Evolutionary conservation across 805 yeast genomes (phyloP).

Genomic region (Deakozyma indianensis): DNA sequence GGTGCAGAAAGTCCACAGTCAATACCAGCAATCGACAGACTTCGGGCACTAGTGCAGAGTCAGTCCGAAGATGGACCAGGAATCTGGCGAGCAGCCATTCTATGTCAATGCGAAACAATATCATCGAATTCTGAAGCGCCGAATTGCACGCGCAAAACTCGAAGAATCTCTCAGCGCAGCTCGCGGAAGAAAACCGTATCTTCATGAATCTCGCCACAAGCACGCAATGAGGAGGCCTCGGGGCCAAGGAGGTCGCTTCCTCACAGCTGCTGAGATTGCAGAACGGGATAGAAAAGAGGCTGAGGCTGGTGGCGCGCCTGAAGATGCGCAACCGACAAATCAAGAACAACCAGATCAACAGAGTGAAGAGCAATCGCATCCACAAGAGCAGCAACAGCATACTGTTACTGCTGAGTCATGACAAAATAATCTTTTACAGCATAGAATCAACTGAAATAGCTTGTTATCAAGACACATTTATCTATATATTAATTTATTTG

Average conservation of each 20-base stretch:
- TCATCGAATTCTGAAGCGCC: slow-evolving; percentile 82
- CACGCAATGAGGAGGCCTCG: slow-evolving; percentile 99
- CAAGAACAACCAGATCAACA: too few relatives aligned
- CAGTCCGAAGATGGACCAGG: slow-evolving; percentile 2
- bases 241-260: slow-evolving; percentile 95
- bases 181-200: slow-evolving; percentile 80
- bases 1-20: too few relatives aligned
- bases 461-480: too few relatives aligned
- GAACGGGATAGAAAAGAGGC: slow-evolving; percentile 34
- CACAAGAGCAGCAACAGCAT: too few relatives aligned
- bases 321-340: neutral
- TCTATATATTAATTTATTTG: neutral
- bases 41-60: too few relatives aligned
- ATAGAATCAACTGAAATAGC: too few relatives aligned
- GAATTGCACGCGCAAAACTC: slow-evolving; percentile 84
- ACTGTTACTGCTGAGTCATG: too few relatives aligned
- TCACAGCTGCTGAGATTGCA: slow-evolving; percentile 79
- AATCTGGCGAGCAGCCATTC: slow-evolving; percentile 64
- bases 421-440: too few relatives aligned
- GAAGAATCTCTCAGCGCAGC: slow-evolving; percentile 82
- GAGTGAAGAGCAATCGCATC: too few relatives aligned
- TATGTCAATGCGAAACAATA: slow-evolving; percentile 97
- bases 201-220: slow-evolving; percentile 94
- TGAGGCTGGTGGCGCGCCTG: slow-evolving; percentile 5
- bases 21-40: too few relatives aligned